These are phyloP conservation scores for Cadophora luteo-olivacea DNA, from an alignment of 2,329 filamentous ascomycete species.

Conservation along the genomic window DNA sequence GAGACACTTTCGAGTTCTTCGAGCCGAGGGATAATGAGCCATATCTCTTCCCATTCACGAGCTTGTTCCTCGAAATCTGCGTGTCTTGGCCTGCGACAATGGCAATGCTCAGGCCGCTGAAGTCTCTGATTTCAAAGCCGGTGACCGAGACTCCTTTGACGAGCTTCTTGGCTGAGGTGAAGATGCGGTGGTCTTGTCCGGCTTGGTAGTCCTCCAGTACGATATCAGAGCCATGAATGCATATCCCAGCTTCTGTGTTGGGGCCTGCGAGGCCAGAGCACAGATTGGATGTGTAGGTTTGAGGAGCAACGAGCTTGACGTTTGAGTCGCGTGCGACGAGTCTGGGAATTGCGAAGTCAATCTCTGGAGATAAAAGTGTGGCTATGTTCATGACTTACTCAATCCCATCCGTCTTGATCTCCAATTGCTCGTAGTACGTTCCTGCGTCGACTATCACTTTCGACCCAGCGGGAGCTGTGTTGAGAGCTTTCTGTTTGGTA, in stretches of 20 bases:
- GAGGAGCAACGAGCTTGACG: constrained; percentile 38
- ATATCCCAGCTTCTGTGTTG: constrained; percentile 45
- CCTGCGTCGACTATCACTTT: constrained; percentile 46
- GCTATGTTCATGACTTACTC: constrained; percentile 19
- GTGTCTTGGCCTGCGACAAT: constrained; percentile 45
- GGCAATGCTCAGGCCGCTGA: constrained; percentile 48
- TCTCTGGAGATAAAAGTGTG: neutral
- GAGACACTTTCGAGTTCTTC: constrained; percentile 39
- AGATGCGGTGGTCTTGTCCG: constrained; percentile 43
- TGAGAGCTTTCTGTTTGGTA: constrained; percentile 29
- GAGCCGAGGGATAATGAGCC: constrained; percentile 49
- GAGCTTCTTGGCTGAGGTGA: constrained; percentile 37
- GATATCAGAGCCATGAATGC: constrained; percentile 44
- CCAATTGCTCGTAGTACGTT: constrained; percentile 46
- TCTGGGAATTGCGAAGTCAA: neutral
- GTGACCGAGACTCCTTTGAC: constrained; percentile 45
- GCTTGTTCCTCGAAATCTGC: constrained; percentile 39
- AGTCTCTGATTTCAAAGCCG: constrained; percentile 46
- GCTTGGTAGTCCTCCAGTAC: constrained; percentile 35
- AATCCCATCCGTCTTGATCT: constrained; percentile 46
- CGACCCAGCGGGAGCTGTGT: constrained; percentile 42
- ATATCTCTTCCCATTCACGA: constrained; percentile 43
- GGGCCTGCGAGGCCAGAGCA: constrained; percentile 45
- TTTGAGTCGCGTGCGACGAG: constrained; percentile 43
- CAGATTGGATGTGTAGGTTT: constrained; percentile 35